Base-by-base conservation (phyloP, 1,284 basidiomycete genomes). In the Leccinum pallidistipes region DNA sequence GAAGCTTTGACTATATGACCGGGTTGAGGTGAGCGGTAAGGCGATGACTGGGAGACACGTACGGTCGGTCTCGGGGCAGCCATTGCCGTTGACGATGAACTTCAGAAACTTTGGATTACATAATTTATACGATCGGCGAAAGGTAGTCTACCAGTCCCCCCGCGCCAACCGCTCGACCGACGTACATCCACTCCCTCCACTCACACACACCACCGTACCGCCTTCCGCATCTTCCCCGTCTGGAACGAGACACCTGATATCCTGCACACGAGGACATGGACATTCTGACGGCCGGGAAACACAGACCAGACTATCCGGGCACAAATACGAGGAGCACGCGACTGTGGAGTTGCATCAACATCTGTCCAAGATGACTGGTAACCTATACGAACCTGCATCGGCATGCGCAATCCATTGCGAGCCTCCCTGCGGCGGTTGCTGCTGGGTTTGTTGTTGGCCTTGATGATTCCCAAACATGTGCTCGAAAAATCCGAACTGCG, bases 31-130 rank as follows among this genome's bases (percentile, higher is more conserved):
- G 29, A 43, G 45, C 21, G 7, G 52, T 56, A 40, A 57, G 18
- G 52, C 14, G 14, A 47, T 16, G 24, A 31, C 6, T 27, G 18
- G 32, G 50, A 59, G 38, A 56, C 49, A 71, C 84, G 66, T 74
- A 88, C 88, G 47, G 88, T 82, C 59, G 88, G 87, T 79, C 88
- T 79, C 65, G 84, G 78, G 62, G 83, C 75, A 64, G 87, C 83
- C 88, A 90, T 89, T 66, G 16, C 21, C 1, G 34, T 43, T 40
- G 38, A 55, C 62, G 66, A 65, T 62, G 24, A 24, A 16, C 10
- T 8, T 36, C 29, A 10, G 4, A 50, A 38, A n/a, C 18, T 31
- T 40, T 14, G 34, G 51, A 59, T 69, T 66, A 73, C 66, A 58
- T 72, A 69, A 73, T 59, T 3, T 16, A 38, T 18, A 16, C 38